Evolutionary conservation across 148 eudicot species (phyloP), one percentile per base, ranked within the genome.

Genomic region (Cornus kousa): DNA sequence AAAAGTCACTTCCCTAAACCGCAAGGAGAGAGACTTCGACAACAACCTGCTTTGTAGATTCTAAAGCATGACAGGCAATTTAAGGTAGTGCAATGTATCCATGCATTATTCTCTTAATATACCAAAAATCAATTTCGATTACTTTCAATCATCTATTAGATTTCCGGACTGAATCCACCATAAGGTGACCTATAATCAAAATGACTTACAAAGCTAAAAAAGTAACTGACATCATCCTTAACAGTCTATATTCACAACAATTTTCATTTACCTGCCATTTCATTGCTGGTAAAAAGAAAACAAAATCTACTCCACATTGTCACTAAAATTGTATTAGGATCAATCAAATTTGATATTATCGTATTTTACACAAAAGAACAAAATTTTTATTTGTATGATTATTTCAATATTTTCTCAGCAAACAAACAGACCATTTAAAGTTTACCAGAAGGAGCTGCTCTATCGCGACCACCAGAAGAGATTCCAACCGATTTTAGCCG

Each of bases 401-500:
- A 3, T n/a, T n/a, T 19, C 73, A 23, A 39, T 17, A 35, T 35
- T 70, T 68, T 32, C 46, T 70, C 33, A 35, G 46, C 48, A 69
- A 19, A 17, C 66, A 62, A 62, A 33, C 72, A 69, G 10, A 70
- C 5, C 3, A 7, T 6, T 3, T n/a, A 50, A 37, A 70, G 24
- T 16, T 71, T 71, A 71, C 60, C 60, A 12, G 74, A 43, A 22
- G 60, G 35, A 48, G 33, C 33, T 4, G 60, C 60, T 46, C 74
- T 20, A 3, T 62, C 24, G 3, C 66, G 60, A 71, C 28, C 7
- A 68, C 24, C 74, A 71, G 23, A 3, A 68, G 70, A 71, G 35
- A 71, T 19, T 5, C 46, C 50, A 78, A 83, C 82, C 59, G 85
- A 80, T 53, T 86, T 85, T 9, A 88, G 79, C 74, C 84, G 90